Conservation (phyloP, 495 filamentous ascomycete genomes). For the Penicillium paxilli region DNA sequence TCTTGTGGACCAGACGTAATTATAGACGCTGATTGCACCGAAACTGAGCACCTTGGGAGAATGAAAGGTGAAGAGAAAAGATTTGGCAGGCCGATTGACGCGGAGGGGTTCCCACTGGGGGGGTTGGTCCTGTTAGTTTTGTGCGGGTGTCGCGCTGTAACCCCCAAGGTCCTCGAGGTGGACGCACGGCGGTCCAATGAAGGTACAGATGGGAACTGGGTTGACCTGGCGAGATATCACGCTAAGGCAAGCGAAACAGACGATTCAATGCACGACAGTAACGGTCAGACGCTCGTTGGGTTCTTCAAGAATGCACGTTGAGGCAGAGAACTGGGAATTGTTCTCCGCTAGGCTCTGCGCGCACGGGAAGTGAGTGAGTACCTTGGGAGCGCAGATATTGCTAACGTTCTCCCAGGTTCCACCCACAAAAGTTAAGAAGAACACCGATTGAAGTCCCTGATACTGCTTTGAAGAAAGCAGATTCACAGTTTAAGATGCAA, state of each 20-base stretch:
- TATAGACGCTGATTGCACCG: neutral
- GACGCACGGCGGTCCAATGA: slow-evolving; percentile 17
- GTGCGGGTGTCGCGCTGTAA: slow-evolving; percentile 16
- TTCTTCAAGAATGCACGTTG: slow-evolving; percentile 7
- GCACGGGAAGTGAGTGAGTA: slow-evolving; percentile 7
- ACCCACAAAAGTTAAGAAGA: neutral
- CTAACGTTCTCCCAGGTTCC: slow-evolving; percentile 2
- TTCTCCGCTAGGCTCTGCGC: neutral
- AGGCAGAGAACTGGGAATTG: neutral
- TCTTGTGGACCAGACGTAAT: neutral
- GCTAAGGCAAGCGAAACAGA: slow-evolving; percentile 6
- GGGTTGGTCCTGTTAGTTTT: neutral
- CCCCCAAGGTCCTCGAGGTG: slow-evolving; percentile 30
- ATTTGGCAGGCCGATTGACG: slow-evolving; percentile 5
- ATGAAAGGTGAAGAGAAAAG: neutral
- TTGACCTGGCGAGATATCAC: slow-evolving; percentile 16
- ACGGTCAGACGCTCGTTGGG: neutral
- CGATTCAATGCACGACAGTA: neutral
- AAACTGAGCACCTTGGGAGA: slow-evolving; percentile 15
- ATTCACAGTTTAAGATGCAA: neutral
- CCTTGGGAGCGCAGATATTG: slow-evolving; percentile 6
- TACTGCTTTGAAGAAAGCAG: neutral
- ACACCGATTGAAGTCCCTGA: neutral
- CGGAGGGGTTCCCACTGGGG: slow-evolving; percentile 8
- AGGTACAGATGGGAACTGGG: slow-evolving; percentile 11